Percentiles rank a stretch among this genome's conserved stretches.
phyloP scores from a whole-genome alignment of 2,329 filamentous ascomycete genomes.

The Aspergillus cejpii region DNA sequence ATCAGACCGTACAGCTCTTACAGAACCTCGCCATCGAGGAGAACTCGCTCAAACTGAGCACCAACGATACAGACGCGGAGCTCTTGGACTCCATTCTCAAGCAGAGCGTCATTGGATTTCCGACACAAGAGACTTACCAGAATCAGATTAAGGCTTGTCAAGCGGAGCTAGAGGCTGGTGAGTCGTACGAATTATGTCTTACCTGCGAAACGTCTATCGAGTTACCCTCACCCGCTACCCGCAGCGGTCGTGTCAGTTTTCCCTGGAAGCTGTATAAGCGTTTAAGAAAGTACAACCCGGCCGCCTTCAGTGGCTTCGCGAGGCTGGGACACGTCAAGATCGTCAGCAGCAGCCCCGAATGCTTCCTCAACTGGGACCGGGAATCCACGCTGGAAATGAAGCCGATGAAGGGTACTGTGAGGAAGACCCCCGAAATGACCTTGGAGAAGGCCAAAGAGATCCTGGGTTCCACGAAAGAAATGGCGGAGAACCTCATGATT shows the following conservation, averaged over 20 bases:
- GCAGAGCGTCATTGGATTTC: slow-evolving; percentile 27
- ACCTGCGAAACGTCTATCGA: slow-evolving; percentile 66
- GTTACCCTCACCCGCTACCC: slow-evolving; percentile 24
- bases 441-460: slow-evolving; percentile 65
- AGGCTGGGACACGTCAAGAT: slow-evolving; percentile 64
- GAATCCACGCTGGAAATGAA: slow-evolving; percentile 55
- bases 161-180: slow-evolving; percentile 63
- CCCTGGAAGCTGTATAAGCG: slow-evolving; percentile 68
- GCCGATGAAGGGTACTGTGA: slow-evolving; percentile 95
- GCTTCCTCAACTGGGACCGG: slow-evolving; percentile 67
- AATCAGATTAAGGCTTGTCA: slow-evolving; percentile 63
- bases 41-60: slow-evolving; percentile 3
- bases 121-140: slow-evolving; percentile 52
- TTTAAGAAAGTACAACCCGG: slow-evolving; percentile 65
- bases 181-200: slow-evolving; percentile 80
- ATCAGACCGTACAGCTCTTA: slow-evolving; percentile 24
- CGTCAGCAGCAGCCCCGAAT: slow-evolving; percentile 78
- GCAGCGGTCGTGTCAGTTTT: slow-evolving; percentile 26
- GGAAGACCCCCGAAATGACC: slow-evolving; percentile 63
- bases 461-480: slow-evolving; percentile 76
- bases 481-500: slow-evolving; percentile 96
- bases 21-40: slow-evolving; percentile 14
- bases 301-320: slow-evolving; percentile 78
- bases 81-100: slow-evolving; percentile 29
- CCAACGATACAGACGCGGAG: slow-evolving; percentile 13